Evolutionary conservation across 2,329 filamentous ascomycete genomes (phyloP).

Genomic region (Lizonia empirigonia): DNA sequence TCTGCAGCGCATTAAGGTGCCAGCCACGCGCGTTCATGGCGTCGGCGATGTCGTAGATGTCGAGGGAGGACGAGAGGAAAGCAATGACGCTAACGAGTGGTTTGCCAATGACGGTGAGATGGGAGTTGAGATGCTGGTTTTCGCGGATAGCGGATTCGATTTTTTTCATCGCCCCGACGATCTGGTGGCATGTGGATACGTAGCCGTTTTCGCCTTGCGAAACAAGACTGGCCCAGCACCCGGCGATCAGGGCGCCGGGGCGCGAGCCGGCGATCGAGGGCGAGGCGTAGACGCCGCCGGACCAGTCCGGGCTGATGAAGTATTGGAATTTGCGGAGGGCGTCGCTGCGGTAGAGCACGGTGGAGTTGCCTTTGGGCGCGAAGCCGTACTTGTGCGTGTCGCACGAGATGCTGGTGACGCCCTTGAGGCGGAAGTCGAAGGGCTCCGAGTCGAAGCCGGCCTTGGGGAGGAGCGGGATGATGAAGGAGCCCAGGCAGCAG

Average conservation of each 20-base stretch:
- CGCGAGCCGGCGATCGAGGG: slow-evolving; percentile 90
- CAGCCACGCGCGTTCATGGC: slow-evolving; percentile 83
- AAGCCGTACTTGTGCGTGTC: slow-evolving; percentile 99
- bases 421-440: slow-evolving; percentile 93
- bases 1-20: slow-evolving; percentile 95
- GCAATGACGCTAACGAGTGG: slow-evolving; percentile 91
- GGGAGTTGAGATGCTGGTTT: slow-evolving; percentile 69
- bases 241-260: slow-evolving; percentile 91
- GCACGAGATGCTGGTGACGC: slow-evolving; percentile 93
- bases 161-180: slow-evolving; percentile 84
- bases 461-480: slow-evolving; percentile 87
- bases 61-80: slow-evolving; percentile 80
- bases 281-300: slow-evolving; percentile 92
- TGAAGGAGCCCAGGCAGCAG: slow-evolving; percentile 95
- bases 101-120: slow-evolving; percentile 80
- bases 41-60: slow-evolving; percentile 95
- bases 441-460: slow-evolving; percentile 88
- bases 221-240: slow-evolving; percentile 94
- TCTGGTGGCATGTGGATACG: slow-evolving; percentile 81
- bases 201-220: slow-evolving; percentile 86
- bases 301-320: slow-evolving; percentile 94
- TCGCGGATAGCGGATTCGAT: slow-evolving; percentile 74
- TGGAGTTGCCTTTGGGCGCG: slow-evolving; percentile 95
- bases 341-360: slow-evolving; percentile 83
- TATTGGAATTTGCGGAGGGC: slow-evolving; percentile 88